phyloP scores from a whole-genome alignment of 768 basidiomycete genomes.

The Nevesoporus exiguus region DNA sequence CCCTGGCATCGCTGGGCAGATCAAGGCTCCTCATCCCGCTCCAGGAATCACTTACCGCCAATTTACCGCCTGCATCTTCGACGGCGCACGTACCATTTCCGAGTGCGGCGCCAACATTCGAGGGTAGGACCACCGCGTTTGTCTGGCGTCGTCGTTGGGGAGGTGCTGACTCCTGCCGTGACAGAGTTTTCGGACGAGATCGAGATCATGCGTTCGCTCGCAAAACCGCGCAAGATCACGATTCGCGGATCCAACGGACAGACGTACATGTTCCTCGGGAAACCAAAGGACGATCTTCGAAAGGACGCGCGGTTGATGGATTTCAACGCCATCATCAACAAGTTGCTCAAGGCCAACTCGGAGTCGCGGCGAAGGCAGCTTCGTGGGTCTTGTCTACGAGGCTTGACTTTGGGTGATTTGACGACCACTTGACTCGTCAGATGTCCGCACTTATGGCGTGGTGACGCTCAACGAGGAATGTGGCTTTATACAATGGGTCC shows the following conservation, averaged over 20 bases:
- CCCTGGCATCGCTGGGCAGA: constrained; percentile 52
- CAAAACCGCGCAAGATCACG: constrained; percentile 86
- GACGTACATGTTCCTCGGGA: constrained; percentile 87
- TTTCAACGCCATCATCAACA: constrained; percentile 96
- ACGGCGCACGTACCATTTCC: constrained; percentile 77
- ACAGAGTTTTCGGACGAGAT: constrained; percentile 80
- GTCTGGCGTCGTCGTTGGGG: background rate
- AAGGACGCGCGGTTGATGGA: constrained; percentile 99
- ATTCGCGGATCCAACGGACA: constrained; percentile 81
- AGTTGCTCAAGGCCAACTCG: constrained; percentile 87
- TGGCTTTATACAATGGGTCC: constrained; percentile 98
- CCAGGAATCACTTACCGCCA: constrained; percentile 88
- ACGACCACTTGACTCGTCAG: constrained; percentile 28
- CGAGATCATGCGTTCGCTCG: constrained; percentile 87
- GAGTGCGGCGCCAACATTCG: constrained; percentile 66
- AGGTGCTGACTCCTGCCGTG: background rate
- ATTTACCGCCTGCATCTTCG: constrained; percentile 72
- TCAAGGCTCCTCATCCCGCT: constrained; percentile 82
- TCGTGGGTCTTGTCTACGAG: constrained; percentile 46
- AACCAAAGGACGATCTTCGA: constrained; percentile 94
- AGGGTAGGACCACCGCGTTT: constrained; percentile 36
- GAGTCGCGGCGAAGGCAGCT: constrained; percentile 89
- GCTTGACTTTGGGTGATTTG: background rate
- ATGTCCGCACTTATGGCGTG: constrained; percentile 98
- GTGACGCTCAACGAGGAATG: constrained; percentile 96